Conservation (phyloP, 2,329 filamentous ascomycete species). For the Calonectria leucothoes region DNA sequence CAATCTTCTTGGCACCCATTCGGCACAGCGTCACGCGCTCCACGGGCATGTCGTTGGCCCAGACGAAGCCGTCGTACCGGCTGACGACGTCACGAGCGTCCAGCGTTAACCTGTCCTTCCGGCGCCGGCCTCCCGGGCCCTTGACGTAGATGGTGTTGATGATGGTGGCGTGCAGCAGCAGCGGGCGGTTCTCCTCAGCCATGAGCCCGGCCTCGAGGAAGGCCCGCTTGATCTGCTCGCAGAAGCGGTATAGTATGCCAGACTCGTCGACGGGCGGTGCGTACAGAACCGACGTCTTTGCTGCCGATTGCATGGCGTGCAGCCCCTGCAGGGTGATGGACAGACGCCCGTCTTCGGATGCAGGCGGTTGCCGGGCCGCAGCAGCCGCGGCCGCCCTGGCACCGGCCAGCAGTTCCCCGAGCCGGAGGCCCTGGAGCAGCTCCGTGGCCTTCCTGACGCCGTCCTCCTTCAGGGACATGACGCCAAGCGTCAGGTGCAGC, state of each 20-base stretch:
- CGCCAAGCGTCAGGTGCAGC: slow-evolving; percentile 86
- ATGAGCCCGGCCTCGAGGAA: slow-evolving; percentile 71
- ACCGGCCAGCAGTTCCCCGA: slow-evolving; percentile 52
- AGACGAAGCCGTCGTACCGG: slow-evolving; percentile 73
- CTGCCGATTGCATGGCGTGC: slow-evolving; percentile 68
- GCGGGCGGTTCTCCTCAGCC: slow-evolving; percentile 66
- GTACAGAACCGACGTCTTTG: slow-evolving; percentile 73
- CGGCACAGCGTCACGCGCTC: slow-evolving; percentile 82
- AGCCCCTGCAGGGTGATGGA: slow-evolving; percentile 66
- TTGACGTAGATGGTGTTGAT: slow-evolving; percentile 86
- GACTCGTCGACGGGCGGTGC: slow-evolving; percentile 67
- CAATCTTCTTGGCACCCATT: slow-evolving; percentile 83
- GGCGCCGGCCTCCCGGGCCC: slow-evolving; percentile 41
- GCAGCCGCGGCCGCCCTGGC: slow-evolving; percentile 23
- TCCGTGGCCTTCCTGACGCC: slow-evolving; percentile 57
- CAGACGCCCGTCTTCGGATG: slow-evolving; percentile 36
- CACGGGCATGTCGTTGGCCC: slow-evolving; percentile 76
- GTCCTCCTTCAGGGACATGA: slow-evolving; percentile 76
- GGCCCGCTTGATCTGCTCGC: slow-evolving; percentile 60
- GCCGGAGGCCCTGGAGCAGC: slow-evolving; percentile 52
- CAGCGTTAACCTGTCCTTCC: slow-evolving; percentile 57
- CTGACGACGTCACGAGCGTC: slow-evolving; percentile 69
- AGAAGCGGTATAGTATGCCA: slow-evolving; percentile 66
- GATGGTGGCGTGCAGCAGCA: slow-evolving; percentile 87
- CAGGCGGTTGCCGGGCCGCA: not conserved